Percentiles rank a stretch among this genome's conserved stretches.
phyloP scores from a whole-genome alignment of 768 basidiomycete genomes.

The Mycena sanguinolenta region DNA sequence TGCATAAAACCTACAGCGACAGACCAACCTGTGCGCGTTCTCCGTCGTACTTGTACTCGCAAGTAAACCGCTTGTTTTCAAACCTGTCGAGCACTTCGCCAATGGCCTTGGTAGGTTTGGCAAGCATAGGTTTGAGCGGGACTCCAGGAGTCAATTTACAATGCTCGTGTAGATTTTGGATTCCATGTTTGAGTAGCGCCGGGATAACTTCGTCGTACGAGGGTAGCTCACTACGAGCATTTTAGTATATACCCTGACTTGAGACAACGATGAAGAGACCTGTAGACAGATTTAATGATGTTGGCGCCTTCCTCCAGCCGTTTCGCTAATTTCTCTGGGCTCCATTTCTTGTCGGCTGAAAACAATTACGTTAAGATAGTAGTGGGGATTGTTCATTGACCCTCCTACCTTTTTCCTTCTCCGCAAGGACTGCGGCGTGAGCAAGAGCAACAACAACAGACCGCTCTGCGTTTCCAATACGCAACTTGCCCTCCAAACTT shows the following conservation, averaged over 20 bases:
- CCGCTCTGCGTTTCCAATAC: conserved; percentile 97
- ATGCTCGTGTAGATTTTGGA: conserved; percentile 73
- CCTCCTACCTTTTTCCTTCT: conserved; percentile 70
- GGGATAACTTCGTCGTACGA: conserved; percentile 94
- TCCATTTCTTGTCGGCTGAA: conserved; percentile 80
- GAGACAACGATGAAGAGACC: conserved; percentile 58
- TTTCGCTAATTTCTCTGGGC: conserved; percentile 76
- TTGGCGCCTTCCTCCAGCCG: conserved; percentile 83
- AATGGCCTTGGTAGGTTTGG: conserved; percentile 99
- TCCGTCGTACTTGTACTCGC: conserved; percentile 99
- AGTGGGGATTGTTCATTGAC: not conserved
- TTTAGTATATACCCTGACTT: conserved; percentile 8
- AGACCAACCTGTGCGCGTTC: conserved; percentile 89
- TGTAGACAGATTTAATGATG: conserved; percentile 92
- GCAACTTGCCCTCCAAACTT: conserved; percentile 94
- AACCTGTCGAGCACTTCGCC: conserved; percentile 97
- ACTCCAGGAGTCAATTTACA: conserved; percentile 97
- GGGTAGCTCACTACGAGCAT: conserved; percentile 81
- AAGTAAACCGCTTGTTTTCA: conserved; percentile 95
- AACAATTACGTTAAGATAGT: conserved; percentile 4
- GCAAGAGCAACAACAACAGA: conserved; percentile 96
- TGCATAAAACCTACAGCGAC: not conserved
- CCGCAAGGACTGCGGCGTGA: conserved; percentile 88
- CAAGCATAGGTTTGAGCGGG: conserved; percentile 98
- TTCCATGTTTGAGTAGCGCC: conserved; percentile 84